Evolutionary conservation across 1,284 basidiomycete genomes (phyloP).

Genomic region (Taiwanofungus camphoratus): DNA sequence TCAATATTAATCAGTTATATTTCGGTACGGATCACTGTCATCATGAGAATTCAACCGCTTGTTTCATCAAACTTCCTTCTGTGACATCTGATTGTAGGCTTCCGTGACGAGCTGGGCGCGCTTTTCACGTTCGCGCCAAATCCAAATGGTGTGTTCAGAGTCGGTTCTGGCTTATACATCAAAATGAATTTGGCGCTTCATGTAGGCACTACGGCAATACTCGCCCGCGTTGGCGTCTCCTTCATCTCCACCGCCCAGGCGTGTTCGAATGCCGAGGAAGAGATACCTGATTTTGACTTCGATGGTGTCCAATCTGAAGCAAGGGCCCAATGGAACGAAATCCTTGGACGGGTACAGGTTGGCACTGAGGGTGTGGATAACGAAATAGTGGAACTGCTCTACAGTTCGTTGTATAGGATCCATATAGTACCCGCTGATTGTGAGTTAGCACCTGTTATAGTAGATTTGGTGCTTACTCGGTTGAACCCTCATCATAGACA

Average conservation of each 20-base stretch:
- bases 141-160: conserved; percentile 15
- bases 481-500: conserved; percentile 34
- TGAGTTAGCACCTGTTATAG: conserved; percentile 23
- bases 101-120: conserved; percentile 40
- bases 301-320: conserved; percentile 37
- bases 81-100: conserved; percentile 21
- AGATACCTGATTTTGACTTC: conserved; percentile 58
- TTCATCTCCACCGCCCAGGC: conserved; percentile 56
- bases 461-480: not conserved
- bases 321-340: conserved; percentile 49
- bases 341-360: conserved; percentile 49
- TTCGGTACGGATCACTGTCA: conserved; percentile 25
- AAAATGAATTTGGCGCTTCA: too few relatives aligned
- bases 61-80: not conserved
- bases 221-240: conserved; percentile 53
- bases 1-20: conserved; percentile 43
- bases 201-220: conserved; percentile 34
- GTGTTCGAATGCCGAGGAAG: conserved; percentile 52
- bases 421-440: conserved; percentile 66
- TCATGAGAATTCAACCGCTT: not conserved
- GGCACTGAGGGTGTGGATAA: conserved; percentile 40
- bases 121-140: conserved; percentile 45
- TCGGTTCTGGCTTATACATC: not conserved
- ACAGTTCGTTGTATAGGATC: conserved; percentile 59
- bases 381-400: conserved; percentile 50